Conservation (phyloP, 2,329 filamentous ascomycete species). For the Chaetomiaceae sp. region DNA sequence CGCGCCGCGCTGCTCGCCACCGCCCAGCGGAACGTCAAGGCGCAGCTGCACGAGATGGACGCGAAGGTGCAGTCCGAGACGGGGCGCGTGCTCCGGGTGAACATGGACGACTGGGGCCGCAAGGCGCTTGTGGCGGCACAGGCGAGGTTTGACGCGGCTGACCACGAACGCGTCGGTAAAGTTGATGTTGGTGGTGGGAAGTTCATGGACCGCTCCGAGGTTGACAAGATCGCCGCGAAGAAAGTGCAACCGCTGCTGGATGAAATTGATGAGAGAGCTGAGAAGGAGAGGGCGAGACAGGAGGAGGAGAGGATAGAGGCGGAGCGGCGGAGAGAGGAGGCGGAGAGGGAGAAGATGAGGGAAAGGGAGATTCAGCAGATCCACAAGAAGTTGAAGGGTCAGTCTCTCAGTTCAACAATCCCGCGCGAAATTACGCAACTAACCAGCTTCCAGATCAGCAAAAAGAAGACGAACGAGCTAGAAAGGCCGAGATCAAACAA, state of each 20-base stretch:
- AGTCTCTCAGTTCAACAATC: slow-evolving; percentile 25
- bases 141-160: slow-evolving; percentile 55
- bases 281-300: slow-evolving; percentile 62
- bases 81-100: slow-evolving; percentile 62
- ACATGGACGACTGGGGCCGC: slow-evolving; percentile 70
- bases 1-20: slow-evolving; percentile 68
- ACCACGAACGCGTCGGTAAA: slow-evolving; percentile 48
- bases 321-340: slow-evolving; percentile 41
- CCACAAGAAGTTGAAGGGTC: slow-evolving; percentile 53
- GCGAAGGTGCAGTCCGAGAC: slow-evolving; percentile 71
- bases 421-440: neutral
- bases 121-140: slow-evolving; percentile 67
- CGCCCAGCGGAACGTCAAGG: slow-evolving; percentile 81
- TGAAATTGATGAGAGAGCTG: slow-evolving; percentile 74
- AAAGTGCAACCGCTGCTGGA: slow-evolving; percentile 78
- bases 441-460: slow-evolving; percentile 35
- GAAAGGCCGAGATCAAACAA: slow-evolving; percentile 36
- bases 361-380: slow-evolving; percentile 50
- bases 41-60: slow-evolving; percentile 72
- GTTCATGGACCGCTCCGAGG: slow-evolving; percentile 69
- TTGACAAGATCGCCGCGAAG: slow-evolving; percentile 71
- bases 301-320: slow-evolving; percentile 57
- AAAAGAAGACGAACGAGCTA: slow-evolving; percentile 40
- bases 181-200: slow-evolving; percentile 72
- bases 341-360: slow-evolving; percentile 38